phyloP scores from a whole-genome alignment of 805 yeast species.

The Sugiyamaella americana region DNA sequence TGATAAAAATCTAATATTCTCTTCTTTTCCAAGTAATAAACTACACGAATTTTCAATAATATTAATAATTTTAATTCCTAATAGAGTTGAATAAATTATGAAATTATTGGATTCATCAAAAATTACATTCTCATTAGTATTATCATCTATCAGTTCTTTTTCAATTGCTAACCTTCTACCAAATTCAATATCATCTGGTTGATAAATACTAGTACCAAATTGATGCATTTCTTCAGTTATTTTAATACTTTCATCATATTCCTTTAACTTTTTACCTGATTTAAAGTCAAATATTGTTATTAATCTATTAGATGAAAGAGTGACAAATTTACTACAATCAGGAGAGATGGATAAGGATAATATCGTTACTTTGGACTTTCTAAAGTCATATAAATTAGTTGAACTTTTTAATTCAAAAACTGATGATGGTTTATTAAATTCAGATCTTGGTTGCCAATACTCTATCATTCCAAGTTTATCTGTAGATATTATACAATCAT shows the following conservation, averaged over 20 bases:
- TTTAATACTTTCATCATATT: conserved; percentile 29
- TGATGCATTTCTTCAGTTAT: conserved; percentile 26
- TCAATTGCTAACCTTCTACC: conserved; percentile 26
- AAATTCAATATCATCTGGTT: conserved; percentile 27
- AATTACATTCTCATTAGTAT: conserved; percentile 15
- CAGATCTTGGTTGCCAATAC: conserved; percentile 31
- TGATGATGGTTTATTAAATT: conserved; percentile 20
- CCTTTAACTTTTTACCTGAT: conserved; percentile 32
- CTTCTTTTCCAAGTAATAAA: conserved; percentile 29
- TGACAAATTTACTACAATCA: conserved; percentile 29
- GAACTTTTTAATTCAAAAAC: conserved; percentile 35
- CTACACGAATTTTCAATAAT: conserved; percentile 24
- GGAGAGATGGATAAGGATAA: conserved; percentile 24
- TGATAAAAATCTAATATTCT: conserved; percentile 26
- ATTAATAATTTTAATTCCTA: conserved; percentile 32
- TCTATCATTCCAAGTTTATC: conserved; percentile 34
- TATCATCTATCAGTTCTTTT: conserved; percentile 12
- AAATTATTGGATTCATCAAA: conserved; percentile 32
- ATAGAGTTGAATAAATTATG: conserved; percentile 26
- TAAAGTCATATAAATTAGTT: conserved; percentile 36
- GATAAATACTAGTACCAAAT: conserved; percentile 20
- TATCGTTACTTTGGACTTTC: conserved; percentile 31
- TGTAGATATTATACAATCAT: conserved; percentile 27
- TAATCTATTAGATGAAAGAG: conserved; percentile 28
- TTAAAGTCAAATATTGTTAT: conserved; percentile 32